Percentiles rank a stretch among this genome's conserved stretches.
These are phyloP conservation scores for Saccharum hybrid DNA, from an alignment of 202 grass and related monocot species.

Conservation along the genomic window DNA sequence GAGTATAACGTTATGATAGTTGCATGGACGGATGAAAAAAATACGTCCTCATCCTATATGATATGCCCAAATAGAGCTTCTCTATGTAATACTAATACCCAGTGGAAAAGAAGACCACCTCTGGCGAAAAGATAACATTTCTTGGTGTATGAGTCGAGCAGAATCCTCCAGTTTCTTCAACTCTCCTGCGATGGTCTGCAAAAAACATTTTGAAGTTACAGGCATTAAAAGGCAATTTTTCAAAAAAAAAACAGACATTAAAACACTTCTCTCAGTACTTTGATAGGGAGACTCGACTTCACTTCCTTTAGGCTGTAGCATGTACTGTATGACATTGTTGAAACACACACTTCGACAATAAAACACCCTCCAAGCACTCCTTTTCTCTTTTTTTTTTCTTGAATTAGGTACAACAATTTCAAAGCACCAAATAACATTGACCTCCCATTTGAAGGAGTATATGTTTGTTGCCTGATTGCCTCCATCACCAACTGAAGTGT, in stretches of 20 bases:
- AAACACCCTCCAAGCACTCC: not conserved
- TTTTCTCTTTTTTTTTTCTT: not conserved
- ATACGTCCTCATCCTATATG: no score
- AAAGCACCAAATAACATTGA: not conserved
- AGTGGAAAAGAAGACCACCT: not conserved
- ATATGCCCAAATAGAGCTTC: no score
- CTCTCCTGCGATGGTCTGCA: not conserved
- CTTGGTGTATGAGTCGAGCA: slow-evolving; percentile 21
- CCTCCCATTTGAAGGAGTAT: not conserved
- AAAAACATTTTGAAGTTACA: not conserved
- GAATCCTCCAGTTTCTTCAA: slow-evolving; percentile 19
- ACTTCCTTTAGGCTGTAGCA: not conserved
- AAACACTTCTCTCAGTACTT: not conserved
- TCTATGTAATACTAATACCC: no score
- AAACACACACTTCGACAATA: no score
- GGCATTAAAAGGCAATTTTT: no score
- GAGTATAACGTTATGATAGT: not conserved
- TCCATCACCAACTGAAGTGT: not conserved
- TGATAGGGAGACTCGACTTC: not conserved
- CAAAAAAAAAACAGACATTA: not conserved
- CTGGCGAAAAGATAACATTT: slow-evolving; percentile 9
- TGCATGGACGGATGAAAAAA: not conserved
- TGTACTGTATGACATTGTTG: no score
- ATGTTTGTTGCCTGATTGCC: not conserved
- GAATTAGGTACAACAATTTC: not conserved